These are phyloP conservation scores for Samsoniella hepiali DNA, from an alignment of 2,329 filamentous ascomycete genomes.

Conservation along the genomic window DNA sequence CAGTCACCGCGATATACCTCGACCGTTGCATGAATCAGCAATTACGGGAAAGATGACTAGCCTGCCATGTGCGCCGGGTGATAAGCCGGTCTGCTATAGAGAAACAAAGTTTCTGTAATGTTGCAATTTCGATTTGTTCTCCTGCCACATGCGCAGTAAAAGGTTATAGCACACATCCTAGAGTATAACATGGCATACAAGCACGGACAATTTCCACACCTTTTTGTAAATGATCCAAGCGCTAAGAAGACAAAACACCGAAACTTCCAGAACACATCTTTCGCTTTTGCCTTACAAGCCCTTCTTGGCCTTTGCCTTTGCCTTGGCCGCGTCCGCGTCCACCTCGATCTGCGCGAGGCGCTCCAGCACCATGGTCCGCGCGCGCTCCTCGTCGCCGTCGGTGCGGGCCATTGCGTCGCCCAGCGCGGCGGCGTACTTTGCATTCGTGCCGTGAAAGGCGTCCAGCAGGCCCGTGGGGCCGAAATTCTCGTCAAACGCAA, in stretches of 20 bases:
- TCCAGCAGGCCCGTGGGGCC: conserved; percentile 21
- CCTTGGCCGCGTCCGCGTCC: conserved; percentile 11
- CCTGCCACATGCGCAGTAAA: background rate
- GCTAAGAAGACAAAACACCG: background rate
- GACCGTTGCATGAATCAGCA: background rate
- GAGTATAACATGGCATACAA: background rate
- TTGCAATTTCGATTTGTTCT: background rate
- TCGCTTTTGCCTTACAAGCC: background rate
- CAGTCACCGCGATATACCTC: background rate
- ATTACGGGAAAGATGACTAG: background rate
- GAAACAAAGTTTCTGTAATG: background rate
- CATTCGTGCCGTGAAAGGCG: conserved; percentile 17
- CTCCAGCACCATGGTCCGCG: conserved; percentile 20
- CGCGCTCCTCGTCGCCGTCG: conserved; percentile 21
- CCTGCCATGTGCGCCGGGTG: no score
- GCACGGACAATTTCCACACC: background rate
- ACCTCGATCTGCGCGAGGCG: conserved; percentile 20
- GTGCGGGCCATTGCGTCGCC: conserved; percentile 18
- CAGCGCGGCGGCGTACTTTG: conserved; percentile 18
- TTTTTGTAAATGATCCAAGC: background rate
- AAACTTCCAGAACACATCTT: no score
- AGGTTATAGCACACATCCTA: background rate
- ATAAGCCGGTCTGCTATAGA: no score
- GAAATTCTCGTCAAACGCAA: conserved; percentile 24
- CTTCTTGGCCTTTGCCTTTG: background rate